phyloP scores from a whole-genome alignment of 2,329 filamentous ascomycete species.

The Alternaria novae-zelandiae region DNA sequence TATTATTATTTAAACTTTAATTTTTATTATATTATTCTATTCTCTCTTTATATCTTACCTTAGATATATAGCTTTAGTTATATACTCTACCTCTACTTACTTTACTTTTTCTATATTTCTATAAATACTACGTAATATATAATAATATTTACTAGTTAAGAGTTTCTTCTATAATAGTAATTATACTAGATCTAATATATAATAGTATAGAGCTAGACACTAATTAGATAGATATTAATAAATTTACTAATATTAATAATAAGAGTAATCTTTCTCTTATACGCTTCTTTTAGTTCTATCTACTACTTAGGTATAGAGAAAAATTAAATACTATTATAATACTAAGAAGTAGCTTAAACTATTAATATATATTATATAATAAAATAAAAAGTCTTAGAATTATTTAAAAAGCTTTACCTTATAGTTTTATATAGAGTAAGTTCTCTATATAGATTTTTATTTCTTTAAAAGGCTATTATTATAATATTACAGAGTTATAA shows the following conservation, averaged over 20 bases:
- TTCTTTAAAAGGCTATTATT: neutral
- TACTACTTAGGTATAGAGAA: neutral
- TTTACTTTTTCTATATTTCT: constrained; percentile 3
- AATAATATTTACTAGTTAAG: constrained; percentile 11
- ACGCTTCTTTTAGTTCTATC: too few relatives aligned
- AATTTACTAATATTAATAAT: constrained; percentile 7
- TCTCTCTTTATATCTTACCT: constrained; percentile 6
- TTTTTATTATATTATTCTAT: constrained; percentile 8
- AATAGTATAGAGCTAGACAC: constrained; percentile 15
- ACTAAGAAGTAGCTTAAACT: neutral
- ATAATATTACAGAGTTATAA: neutral
- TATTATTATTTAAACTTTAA: constrained; percentile 7
- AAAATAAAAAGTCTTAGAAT: neutral
- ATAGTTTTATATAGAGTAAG: neutral
- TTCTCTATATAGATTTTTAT: neutral
- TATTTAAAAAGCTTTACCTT: neutral
- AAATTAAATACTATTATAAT: neutral
- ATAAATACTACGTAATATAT: constrained; percentile 6
- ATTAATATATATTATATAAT: neutral
- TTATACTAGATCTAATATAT: constrained; percentile 14
- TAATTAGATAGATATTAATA: constrained; percentile 13
- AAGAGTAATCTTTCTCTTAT: neutral
- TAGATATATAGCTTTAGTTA: constrained; percentile 4
- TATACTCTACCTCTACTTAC: constrained; percentile 5
- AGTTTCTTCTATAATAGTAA: constrained; percentile 15